Percentiles rank a stretch among this genome's conserved stretches.
These are phyloP conservation scores for Scleromitrula shiraiana DNA, from an alignment of 2,329 filamentous ascomycete species.

Conservation along the genomic window DNA sequence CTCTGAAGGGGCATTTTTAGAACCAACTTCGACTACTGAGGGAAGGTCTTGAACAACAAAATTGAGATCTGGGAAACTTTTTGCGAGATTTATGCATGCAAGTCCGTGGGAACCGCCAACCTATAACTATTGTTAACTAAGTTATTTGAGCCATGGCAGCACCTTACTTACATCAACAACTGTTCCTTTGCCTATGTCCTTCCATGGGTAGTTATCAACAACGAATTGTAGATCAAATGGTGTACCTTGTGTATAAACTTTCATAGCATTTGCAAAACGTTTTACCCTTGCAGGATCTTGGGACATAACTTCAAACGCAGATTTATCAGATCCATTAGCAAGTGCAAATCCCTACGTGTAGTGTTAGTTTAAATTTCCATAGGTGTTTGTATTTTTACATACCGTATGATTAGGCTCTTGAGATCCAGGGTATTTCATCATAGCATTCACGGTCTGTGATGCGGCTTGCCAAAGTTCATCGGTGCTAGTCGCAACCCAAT, in stretches of 20 bases:
- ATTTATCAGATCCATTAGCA: constrained; percentile 5
- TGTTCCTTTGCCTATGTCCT: constrained; percentile 1
- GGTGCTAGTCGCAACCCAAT: neutral
- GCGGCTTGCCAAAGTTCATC: neutral
- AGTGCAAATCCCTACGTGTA: constrained; percentile 9
- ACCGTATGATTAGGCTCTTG: constrained; percentile 9
- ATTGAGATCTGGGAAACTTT: constrained; percentile 19
- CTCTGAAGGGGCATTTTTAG: constrained; percentile 4
- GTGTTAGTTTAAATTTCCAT: neutral
- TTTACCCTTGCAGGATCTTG: constrained; percentile 2
- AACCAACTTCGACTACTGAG: constrained; percentile 23
- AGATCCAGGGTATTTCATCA: constrained; percentile 9
- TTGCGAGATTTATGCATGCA: constrained; percentile 18
- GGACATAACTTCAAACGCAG: constrained; percentile 4
- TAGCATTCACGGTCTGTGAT: constrained; percentile 1
- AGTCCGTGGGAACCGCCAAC: constrained; percentile 25
- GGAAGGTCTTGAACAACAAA: constrained; percentile 32
- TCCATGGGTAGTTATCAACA: constrained; percentile 12
- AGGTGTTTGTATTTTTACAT: neutral
- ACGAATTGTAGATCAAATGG: constrained; percentile 3
- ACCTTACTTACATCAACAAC: constrained; percentile 11
- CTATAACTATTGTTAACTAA: neutral
- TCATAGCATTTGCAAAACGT: constrained; percentile 11
- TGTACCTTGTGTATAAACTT: constrained; percentile 5
- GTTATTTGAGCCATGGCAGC: neutral